Evolutionary conservation across 768 basidiomycete genomes (phyloP).

Genomic region (Pisolithus sp.): DNA sequence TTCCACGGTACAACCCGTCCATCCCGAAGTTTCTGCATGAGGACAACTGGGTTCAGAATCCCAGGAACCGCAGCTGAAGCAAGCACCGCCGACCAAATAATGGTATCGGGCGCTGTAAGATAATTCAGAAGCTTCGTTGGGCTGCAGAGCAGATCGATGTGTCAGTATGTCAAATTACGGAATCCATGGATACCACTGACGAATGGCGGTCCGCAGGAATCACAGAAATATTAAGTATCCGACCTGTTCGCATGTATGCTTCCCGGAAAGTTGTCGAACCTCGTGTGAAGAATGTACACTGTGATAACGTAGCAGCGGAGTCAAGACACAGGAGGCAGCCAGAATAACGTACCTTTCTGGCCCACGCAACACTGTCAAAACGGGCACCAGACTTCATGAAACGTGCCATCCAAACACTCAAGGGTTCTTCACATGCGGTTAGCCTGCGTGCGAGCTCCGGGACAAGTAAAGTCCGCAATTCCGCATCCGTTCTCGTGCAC

Average conservation of each 20-base stretch:
- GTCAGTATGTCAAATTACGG: not conserved
- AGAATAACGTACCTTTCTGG: constrained; percentile 58
- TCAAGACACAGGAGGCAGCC: not conserved
- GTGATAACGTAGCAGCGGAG: not conserved
- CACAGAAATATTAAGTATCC: constrained; percentile 90
- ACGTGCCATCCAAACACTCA: constrained; percentile 62
- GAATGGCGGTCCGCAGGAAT: constrained; percentile 88
- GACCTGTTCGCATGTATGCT: constrained; percentile 87
- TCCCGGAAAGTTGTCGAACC: constrained; percentile 95
- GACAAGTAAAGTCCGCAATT: constrained; percentile 68
- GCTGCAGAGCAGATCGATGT: constrained; percentile 32
- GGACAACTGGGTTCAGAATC: constrained; percentile 88
- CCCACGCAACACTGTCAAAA: constrained; percentile 89
- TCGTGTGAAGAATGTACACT: constrained; percentile 86
- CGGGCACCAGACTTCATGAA: constrained; percentile 88
- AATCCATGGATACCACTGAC: constrained; percentile 31
- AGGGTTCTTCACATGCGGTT: constrained; percentile 74
- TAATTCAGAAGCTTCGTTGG: constrained; percentile 96
- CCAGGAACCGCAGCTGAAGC: constrained; percentile 95
- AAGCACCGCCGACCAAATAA: constrained; percentile 75
- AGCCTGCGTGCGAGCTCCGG: constrained; percentile 83
- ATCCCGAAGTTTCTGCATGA: constrained; percentile 85
- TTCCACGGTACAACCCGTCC: constrained; percentile 86
- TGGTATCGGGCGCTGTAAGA: constrained; percentile 88
- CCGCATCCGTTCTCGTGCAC: constrained; percentile 85